Evolutionary conservation across 805 yeast genomes (phyloP).

Genomic region (Priceomyces castillae): DNA sequence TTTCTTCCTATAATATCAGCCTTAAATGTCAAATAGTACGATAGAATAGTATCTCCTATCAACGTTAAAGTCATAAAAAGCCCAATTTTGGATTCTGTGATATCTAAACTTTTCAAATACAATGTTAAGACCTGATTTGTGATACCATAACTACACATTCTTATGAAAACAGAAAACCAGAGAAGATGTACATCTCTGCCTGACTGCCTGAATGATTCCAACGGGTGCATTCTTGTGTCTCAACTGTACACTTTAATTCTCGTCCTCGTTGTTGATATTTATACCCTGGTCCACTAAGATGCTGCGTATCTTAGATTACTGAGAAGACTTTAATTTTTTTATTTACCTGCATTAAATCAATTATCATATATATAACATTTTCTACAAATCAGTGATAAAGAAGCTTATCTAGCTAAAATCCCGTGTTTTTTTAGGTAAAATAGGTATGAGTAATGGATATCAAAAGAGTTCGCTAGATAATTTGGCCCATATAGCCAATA

Average conservation of each 20-base stretch:
- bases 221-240: conserved; percentile 27
- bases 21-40: conserved; percentile 71
- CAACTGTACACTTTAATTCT: too few relatives aligned
- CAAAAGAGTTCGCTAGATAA: conserved; percentile 34
- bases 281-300: background rate
- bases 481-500: conserved; percentile 43
- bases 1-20: conserved; percentile 73
- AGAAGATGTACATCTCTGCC: conserved; percentile 57
- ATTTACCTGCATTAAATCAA: too few relatives aligned
- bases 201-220: conserved; percentile 36
- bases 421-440: background rate
- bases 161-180: conserved; percentile 64
- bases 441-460: conserved; percentile 14
- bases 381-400: background rate
- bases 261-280: too few relatives aligned
- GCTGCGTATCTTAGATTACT: background rate
- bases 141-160: conserved; percentile 73
- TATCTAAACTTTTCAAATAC: conserved; percentile 53
- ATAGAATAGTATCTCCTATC: conserved; percentile 72
- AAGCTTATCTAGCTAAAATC: background rate
- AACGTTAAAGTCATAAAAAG: conserved; percentile 78
- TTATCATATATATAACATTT: background rate
- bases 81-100: conserved; percentile 63
- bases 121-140: conserved; percentile 77
- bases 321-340: background rate